Conservation (phyloP, 2,329 filamentous ascomycete species). For the Cercospora janseana region DNA sequence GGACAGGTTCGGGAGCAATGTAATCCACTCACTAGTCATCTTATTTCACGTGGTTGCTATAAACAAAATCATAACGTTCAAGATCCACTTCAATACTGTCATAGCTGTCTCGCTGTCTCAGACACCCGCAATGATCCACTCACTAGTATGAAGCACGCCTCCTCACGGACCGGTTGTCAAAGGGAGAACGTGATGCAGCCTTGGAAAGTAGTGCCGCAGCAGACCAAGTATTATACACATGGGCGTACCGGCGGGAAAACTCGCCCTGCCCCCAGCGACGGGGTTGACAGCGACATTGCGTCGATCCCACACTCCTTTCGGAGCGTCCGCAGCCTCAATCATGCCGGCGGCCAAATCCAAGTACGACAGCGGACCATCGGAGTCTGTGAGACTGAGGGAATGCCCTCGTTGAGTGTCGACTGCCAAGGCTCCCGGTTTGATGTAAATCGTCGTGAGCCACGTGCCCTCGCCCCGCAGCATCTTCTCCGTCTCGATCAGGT, state of each 20-base stretch:
- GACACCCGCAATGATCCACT: too few relatives aligned
- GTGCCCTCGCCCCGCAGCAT: not conserved
- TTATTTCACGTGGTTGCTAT: too few relatives aligned
- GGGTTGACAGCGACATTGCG: slow-evolving; percentile 2
- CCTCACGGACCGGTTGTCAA: not conserved
- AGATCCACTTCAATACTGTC: too few relatives aligned
- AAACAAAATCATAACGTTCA: too few relatives aligned
- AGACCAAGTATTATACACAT: not conserved
- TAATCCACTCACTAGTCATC: too few relatives aligned
- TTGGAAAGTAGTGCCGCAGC: not conserved
- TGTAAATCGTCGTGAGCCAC: not conserved
- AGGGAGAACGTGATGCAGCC: not conserved
- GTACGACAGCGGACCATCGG: not conserved
- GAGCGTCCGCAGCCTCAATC: not conserved
- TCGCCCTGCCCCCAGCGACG: not conserved
- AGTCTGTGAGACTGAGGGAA: not conserved
- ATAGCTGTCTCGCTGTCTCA: too few relatives aligned
- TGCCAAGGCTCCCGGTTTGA: not conserved
- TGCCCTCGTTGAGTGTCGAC: not conserved
- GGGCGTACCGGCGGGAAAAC: not conserved
- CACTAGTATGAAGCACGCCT: too few relatives aligned
- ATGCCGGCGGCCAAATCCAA: not conserved
- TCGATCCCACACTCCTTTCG: not conserved
- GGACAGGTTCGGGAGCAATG: too few relatives aligned
- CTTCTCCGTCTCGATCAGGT: not conserved